Conservation (phyloP, 495 filamentous ascomycete genomes). For the Penicillium ochrochloron region DNA sequence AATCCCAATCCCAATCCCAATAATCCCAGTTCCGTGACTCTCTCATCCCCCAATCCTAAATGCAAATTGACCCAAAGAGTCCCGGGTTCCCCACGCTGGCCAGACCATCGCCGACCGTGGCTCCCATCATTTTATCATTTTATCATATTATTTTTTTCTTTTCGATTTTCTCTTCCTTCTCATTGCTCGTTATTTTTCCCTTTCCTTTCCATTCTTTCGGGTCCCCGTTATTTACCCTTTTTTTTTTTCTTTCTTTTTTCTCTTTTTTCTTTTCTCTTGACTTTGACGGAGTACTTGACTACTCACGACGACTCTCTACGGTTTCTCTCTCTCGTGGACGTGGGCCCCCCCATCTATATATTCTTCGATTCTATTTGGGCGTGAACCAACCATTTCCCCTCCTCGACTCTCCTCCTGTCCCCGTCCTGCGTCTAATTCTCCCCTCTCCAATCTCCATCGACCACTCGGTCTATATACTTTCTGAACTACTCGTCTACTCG, state of each 20-base stretch:
- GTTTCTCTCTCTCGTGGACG: not conserved
- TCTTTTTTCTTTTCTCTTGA: not conserved
- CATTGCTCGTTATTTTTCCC: not conserved
- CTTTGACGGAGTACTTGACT: too few species aligned
- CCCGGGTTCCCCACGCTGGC: constrained; percentile 13
- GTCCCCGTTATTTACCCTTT: constrained; percentile 5
- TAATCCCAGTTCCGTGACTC: not conserved
- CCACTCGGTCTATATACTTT: not conserved
- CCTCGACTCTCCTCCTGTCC: not conserved
- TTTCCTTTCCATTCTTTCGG: constrained; percentile 12
- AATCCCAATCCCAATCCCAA: too few species aligned
- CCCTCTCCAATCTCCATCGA: not conserved
- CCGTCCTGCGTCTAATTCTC: not conserved
- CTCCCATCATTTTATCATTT: constrained; percentile 6
- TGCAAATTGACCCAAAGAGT: not conserved
- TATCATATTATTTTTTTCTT: not conserved
- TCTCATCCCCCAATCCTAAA: not conserved
- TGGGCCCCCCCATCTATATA: not conserved
- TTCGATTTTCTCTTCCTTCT: not conserved
- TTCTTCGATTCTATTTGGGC: not conserved
- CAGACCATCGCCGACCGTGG: constrained; percentile 18
- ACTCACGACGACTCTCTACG: too few species aligned
- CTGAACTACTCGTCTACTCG: not conserved
- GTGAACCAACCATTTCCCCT: not conserved
- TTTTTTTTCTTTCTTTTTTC: not conserved